phyloP scores from a whole-genome alignment of 2,329 filamentous ascomycete species.

The Teratosphaeria gauchensis region DNA sequence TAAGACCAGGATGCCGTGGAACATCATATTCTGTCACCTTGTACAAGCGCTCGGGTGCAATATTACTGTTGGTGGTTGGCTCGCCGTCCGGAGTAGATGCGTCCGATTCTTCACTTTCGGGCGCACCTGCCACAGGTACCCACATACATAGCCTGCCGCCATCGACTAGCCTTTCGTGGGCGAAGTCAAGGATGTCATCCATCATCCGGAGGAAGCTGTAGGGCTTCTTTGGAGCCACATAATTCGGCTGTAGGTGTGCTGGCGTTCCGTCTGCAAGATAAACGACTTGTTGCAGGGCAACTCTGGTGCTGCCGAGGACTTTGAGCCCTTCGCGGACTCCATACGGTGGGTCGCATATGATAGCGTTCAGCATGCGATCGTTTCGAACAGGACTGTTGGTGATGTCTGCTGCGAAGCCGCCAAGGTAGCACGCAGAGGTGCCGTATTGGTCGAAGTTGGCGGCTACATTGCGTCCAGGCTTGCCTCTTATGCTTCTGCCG shows the following conservation, averaged over 20 bases:
- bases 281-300: constrained; percentile 36
- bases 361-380: constrained; percentile 60
- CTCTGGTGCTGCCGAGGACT: constrained; percentile 69
- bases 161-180: constrained; percentile 65
- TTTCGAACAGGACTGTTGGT: constrained; percentile 66
- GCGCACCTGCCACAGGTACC: constrained; percentile 77
- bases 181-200: constrained; percentile 79
- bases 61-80: constrained; percentile 42
- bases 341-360: constrained; percentile 92
- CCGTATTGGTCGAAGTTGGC: constrained; percentile 83
- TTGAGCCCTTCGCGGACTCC: constrained; percentile 86
- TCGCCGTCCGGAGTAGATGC: constrained; percentile 16
- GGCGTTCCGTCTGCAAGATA: constrained; percentile 60
- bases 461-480: constrained; percentile 40
- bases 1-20: constrained; percentile 65
- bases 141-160: constrained; percentile 79
- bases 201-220: constrained; percentile 90
- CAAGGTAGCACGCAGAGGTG: constrained; percentile 56
- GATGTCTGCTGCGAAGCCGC: constrained; percentile 74
- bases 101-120: constrained; percentile 41
- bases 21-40: constrained; percentile 50
- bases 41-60: neutral
- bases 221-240: constrained; percentile 78
- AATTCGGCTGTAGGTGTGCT: constrained; percentile 60
- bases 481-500: constrained; percentile 74